These are phyloP conservation scores for Sindora glabra DNA, from an alignment of 306 rosid genomes.

Conservation along the genomic window DNA sequence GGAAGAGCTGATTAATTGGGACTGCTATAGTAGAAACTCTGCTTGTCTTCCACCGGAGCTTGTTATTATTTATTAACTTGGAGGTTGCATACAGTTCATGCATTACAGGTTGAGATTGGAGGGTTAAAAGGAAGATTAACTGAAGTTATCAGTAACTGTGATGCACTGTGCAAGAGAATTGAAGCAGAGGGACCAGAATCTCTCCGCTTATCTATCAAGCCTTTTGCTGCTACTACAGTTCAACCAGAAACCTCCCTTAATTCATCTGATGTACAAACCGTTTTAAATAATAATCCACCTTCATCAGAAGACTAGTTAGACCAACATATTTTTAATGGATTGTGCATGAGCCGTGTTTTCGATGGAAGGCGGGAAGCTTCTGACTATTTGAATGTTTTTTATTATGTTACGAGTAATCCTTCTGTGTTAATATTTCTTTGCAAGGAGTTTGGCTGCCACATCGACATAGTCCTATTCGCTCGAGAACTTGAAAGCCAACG, in stretches of 20 bases:
- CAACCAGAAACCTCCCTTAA: conserved; percentile 15
- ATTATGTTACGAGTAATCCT: too few relatives aligned
- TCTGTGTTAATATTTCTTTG: too few relatives aligned
- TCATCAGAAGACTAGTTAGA: conserved; percentile 42
- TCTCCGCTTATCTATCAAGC: conserved; percentile 58
- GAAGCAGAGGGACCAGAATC: conserved; percentile 67
- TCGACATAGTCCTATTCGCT: too few relatives aligned
- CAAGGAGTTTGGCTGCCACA: too few relatives aligned
- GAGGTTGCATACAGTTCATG: conserved; percentile 47
- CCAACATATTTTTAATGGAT: conserved; percentile 15
- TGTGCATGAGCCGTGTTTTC: too few relatives aligned
- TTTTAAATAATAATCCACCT: conserved; percentile 20
- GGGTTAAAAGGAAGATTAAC: conserved; percentile 91
- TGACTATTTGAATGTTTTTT: too few relatives aligned
- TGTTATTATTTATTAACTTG: conserved; percentile 15
- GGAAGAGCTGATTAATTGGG: too few relatives aligned
- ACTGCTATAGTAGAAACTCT: too few relatives aligned
- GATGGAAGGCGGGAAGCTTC: too few relatives aligned
- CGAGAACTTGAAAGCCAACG: too few relatives aligned
- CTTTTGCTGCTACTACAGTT: conserved; percentile 28
- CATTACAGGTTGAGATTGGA: conserved; percentile 86
- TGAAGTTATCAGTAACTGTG: conserved; percentile 83
- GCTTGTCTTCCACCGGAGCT: neutral
- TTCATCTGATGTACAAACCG: conserved; percentile 21
- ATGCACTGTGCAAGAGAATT: conserved; percentile 79